Base-by-base conservation (phyloP, 805 yeast genomes). In the Wickerhamiella allomyrinae region DNA sequence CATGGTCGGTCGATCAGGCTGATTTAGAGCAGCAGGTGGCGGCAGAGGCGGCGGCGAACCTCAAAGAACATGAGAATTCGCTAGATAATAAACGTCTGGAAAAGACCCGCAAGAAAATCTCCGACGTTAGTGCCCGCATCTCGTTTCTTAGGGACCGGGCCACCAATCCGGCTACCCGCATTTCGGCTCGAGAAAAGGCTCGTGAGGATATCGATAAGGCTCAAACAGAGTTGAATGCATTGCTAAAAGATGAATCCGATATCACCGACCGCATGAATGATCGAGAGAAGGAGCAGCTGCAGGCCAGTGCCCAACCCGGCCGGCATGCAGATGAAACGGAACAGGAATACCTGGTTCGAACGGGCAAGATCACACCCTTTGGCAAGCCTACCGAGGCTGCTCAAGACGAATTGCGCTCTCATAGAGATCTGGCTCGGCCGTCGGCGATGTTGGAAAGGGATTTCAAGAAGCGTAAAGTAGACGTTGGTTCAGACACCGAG, bases 291-390 rank as follows among this genome's bases (percentile, higher is more conserved):
- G 39, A 36, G n/a, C 15, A 15, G 2, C 3, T 8, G 8, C 19
- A 11, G 17, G 29, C 24, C 27, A 13, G 25, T 10, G 13, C 17
- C 7, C n/a, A 17, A 21, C n/a, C 34, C 5, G 29, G 39, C 20
- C 65, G 68, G 48, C 65, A 71, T 6, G 75, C 80, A 0, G 81
- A 73, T n/a, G 97, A 91, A 54, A 61, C 85, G 0, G 81, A 80
- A 54, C 74, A 74, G 43, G 96, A 87, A 40, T 87, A 61, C 54
- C 66, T 91, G 46, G 73, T 91, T 0, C 69, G 98, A 49, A 87
- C 89, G 0, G 98, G 98, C 22, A 77, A 85, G 57, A 74, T 86
- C 43, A 91, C 98, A 0, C 97, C 97, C 0, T 91, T 91, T 65
- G 94, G 95, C 9, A 42, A 25, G 29, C 73, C 74, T 23, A 62